These are phyloP conservation scores for Anisodus acutangulus DNA, from an alignment of 257 asterid genomes.

Conservation along the genomic window DNA sequence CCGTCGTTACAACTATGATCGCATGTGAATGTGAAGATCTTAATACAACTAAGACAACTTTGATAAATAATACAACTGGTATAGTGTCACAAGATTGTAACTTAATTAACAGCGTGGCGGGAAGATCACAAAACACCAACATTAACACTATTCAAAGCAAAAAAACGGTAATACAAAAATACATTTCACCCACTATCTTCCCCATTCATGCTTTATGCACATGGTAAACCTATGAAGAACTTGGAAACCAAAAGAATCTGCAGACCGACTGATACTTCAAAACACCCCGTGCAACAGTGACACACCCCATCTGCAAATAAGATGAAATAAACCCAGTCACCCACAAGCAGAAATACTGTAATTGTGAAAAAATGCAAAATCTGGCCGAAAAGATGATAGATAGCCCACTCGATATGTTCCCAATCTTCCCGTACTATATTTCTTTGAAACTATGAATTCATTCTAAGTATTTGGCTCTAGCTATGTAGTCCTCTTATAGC, in stretches of 20 bases:
- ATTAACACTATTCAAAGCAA: neutral
- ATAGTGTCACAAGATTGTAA: neutral
- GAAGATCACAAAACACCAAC: neutral
- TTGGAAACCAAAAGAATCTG: neutral
- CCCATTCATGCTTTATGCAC: conserved; percentile 16
- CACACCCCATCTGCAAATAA: neutral
- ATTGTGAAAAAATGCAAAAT: neutral
- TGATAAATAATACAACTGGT: neutral
- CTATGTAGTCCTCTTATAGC: neutral
- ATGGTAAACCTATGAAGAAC: conserved; percentile 9
- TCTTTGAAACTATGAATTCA: neutral
- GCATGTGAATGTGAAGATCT: neutral
- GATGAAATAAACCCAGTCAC: neutral
- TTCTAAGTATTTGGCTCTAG: neutral
- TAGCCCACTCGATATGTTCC: neutral
- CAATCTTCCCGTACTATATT: neutral
- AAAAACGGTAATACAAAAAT: neutral
- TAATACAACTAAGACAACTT: neutral
- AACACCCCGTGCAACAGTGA: neutral
- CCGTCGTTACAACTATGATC: neutral
- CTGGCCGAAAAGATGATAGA: neutral
- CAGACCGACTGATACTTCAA: neutral
- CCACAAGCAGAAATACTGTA: neutral
- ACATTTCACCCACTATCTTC: neutral
- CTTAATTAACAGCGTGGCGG: neutral